Base-by-base conservation (phyloP, 2,329 filamentous ascomycete genomes). In the Massarina eburnea region DNA sequence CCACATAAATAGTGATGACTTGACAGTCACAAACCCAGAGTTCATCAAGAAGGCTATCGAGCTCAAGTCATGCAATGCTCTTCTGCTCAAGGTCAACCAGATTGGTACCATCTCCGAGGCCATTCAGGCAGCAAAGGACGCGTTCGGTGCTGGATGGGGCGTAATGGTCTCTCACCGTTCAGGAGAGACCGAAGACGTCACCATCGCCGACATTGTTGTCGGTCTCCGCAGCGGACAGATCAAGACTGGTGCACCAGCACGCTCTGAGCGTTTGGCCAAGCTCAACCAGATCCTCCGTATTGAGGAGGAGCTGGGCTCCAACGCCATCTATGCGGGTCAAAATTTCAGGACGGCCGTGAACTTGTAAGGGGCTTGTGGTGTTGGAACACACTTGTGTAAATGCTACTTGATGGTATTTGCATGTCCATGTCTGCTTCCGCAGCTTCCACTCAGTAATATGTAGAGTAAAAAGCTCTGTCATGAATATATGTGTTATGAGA, bases 1-100 rank as follows among this genome's bases (percentile, higher is more conserved):
- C 22, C 8, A 6, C 8, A 6, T 18, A n/a, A 34, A 33, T 45
- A 77, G 86, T 80, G 94, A 99, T 72, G 94, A 99, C 73, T 78
- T 99, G 83, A 97, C 94, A 61, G 94, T 99, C 76, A 99, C 94
- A 77, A 99, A 99, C 86, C 94, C 94, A 55, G 79, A 89, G 67
- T 92, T 94, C 76, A 99, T 99, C 84, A 96, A 97, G 89, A 95
- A 95, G 84, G 94, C 94, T 69, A 96, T 97, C 64, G 91, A 97
- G 76, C 87, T 94, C 71, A 99, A 99, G 88, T 89, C 94, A 67
- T 94, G 91, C 85, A 97, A 99, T 73, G 89, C 91, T 59, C 88
- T 99, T 50, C 84, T 99, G 55, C 89, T 99, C 73, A 99, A 99
- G 88, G 91, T 99, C 77, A 99, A 99, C 88, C 94, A 99, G 83